Evolutionary conservation across 75 land plant genomes (phyloP).

Genomic region (Cupressus sempervirens): DNA sequence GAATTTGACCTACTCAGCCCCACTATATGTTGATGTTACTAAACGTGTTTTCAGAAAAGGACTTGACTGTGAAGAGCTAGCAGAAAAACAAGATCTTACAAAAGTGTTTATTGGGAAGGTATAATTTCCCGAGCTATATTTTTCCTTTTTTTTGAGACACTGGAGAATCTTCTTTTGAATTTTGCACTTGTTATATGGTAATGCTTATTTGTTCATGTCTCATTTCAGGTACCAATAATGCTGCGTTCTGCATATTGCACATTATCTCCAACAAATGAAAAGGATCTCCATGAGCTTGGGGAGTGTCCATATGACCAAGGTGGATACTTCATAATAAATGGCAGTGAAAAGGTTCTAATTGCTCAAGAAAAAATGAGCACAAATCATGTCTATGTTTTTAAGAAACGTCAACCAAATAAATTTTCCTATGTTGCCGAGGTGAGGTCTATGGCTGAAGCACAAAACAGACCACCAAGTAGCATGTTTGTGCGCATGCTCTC

Average conservation of each 20-base stretch:
- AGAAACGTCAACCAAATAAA: constrained; percentile 97
- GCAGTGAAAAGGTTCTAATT: constrained; percentile 98
- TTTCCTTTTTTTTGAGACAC: background rate
- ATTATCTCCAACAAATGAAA: constrained; percentile 81
- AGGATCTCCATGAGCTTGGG: constrained; percentile 96
- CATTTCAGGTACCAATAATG: constrained; percentile 88
- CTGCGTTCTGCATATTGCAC: constrained; percentile 96
- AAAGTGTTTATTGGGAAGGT: constrained; percentile 99
- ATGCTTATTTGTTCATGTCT: background rate
- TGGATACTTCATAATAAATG: constrained; percentile 97
- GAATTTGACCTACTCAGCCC: constrained; percentile 95
- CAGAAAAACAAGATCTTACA: constrained; percentile 84
- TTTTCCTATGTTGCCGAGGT: constrained; percentile 97
- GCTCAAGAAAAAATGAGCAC: constrained; percentile 99
- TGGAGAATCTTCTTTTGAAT: background rate
- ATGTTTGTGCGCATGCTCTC: constrained; percentile 99
- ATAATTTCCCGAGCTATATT: background rate
- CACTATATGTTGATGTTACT: constrained; percentile 89
- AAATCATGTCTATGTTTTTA: constrained; percentile 98
- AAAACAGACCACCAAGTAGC: constrained; percentile 94
- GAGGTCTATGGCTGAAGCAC: constrained; percentile 97
- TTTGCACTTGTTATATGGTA: background rate
- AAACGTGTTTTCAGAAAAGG: constrained; percentile 83
- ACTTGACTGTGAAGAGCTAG: constrained; percentile 89
- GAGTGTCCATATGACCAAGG: constrained; percentile 99